Conservation (phyloP, 106 monocot species). For the Platanthera zijinensis region DNA sequence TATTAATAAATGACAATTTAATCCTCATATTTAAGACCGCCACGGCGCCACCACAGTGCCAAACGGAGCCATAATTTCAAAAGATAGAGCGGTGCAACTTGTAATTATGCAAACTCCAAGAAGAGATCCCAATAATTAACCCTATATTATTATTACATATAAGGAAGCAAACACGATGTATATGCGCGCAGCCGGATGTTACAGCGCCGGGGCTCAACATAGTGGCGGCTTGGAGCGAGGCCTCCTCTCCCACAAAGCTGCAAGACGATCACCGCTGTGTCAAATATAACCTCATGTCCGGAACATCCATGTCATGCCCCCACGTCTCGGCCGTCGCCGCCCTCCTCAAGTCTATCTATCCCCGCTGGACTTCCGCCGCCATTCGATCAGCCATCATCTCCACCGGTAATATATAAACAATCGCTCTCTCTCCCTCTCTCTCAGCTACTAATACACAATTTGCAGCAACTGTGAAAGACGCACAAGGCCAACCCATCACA, state of each 20-base stretch:
- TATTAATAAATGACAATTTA: too few relatives aligned
- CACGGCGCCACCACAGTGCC: too few relatives aligned
- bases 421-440: background rate
- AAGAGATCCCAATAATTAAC: too few relatives aligned
- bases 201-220: slow-evolving; percentile 83
- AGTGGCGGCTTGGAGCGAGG: slow-evolving; percentile 71
- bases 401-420: slow-evolving; percentile 33
- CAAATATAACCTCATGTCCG: slow-evolving; percentile 73
- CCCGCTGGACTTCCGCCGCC: slow-evolving; percentile 66
- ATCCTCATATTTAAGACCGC: too few relatives aligned
- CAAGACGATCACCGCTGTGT: slow-evolving; percentile 38
- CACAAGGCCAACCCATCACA: slow-evolving; percentile 27
- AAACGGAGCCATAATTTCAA: too few relatives aligned
- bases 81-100: too few relatives aligned
- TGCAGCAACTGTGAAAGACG: slow-evolving; percentile 34
- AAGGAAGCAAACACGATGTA: too few relatives aligned
- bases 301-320: slow-evolving; percentile 93
- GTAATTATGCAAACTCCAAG: too few relatives aligned
- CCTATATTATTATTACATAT: too few relatives aligned
- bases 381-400: slow-evolving; percentile 85
- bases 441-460: background rate
- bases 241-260: slow-evolving; percentile 63
- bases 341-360: slow-evolving; percentile 43
- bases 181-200: slow-evolving; percentile 53
- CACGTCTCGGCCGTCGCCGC: slow-evolving; percentile 57